Evolutionary conservation across 192 early-diverging fungal species (phyloP).

Genomic region (Coemansia sp.): DNA sequence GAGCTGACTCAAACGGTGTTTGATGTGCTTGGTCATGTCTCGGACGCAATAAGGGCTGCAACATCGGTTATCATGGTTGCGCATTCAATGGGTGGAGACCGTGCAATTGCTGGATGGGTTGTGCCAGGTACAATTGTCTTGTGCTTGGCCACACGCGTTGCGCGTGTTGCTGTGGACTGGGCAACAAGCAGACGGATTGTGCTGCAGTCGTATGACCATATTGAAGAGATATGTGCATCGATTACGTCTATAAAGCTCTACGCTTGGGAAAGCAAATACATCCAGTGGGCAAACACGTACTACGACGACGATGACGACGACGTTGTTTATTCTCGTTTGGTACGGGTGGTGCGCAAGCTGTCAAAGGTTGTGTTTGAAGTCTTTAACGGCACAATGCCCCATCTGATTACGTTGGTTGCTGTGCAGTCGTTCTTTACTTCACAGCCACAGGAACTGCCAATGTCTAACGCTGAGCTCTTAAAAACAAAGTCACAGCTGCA

Average conservation of each 20-base stretch:
- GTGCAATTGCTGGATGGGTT: background rate
- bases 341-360: constrained; percentile 11
- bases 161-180: constrained; percentile 9
- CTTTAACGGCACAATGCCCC: background rate
- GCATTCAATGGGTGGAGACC: background rate
- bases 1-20: constrained; percentile 10
- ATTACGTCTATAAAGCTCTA: constrained; percentile 95
- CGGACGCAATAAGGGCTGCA: background rate
- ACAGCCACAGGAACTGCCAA: background rate
- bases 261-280: constrained; percentile 84
- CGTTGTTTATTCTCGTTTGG: background rate
- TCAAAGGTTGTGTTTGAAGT: background rate
- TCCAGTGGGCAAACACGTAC: constrained; percentile 61
- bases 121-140: background rate
- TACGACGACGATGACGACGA: constrained; percentile 58
- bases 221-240: constrained; percentile 84
- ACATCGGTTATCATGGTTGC: background rate
- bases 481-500: background rate
- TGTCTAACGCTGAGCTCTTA: background rate
- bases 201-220: constrained; percentile 54
- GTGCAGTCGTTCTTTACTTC: background rate
- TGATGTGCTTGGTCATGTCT: constrained; percentile 5
- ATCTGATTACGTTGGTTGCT: constrained; percentile 8
- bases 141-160: background rate
- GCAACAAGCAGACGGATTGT: constrained; percentile 13